Conservation (phyloP, 2,329 filamentous ascomycete species). For the Exophiala oligosperma region DNA sequence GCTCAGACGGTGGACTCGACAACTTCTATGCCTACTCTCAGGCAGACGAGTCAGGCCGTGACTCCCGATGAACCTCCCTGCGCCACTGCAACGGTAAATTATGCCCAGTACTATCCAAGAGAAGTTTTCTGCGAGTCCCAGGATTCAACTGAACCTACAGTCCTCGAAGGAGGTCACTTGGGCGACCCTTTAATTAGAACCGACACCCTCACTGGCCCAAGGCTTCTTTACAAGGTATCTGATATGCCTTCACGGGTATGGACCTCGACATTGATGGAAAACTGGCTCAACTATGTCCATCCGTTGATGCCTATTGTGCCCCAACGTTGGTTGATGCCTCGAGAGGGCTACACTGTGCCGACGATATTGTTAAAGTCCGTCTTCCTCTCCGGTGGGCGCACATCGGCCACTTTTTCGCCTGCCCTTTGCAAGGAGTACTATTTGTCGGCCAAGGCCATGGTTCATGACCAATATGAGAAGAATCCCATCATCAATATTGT, state of each 20-base stretch:
- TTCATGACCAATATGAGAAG: constrained; percentile 19
- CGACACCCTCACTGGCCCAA: background rate
- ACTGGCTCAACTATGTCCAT: constrained; percentile 6
- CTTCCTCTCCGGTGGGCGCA: background rate
- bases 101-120: background rate
- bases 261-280: background rate
- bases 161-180: no score
- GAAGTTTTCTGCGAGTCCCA: background rate
- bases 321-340: background rate
- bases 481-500: constrained; percentile 43
- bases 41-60: no score
- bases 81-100: background rate
- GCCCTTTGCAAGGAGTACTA: no score
- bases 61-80: constrained; percentile 1
- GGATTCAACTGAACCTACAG: no score
- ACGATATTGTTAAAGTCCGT: background rate
- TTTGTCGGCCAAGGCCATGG: background rate
- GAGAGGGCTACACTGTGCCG: constrained; percentile 2
- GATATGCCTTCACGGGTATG: background rate
- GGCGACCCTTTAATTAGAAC: no score
- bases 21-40: no score
- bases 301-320: constrained; percentile 4
- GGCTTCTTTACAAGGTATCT: background rate
- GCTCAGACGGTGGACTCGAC: no score
- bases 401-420: background rate